phyloP scores from a whole-genome alignment of 768 basidiomycete genomes.

The Leccinum subtestaceum region DNA sequence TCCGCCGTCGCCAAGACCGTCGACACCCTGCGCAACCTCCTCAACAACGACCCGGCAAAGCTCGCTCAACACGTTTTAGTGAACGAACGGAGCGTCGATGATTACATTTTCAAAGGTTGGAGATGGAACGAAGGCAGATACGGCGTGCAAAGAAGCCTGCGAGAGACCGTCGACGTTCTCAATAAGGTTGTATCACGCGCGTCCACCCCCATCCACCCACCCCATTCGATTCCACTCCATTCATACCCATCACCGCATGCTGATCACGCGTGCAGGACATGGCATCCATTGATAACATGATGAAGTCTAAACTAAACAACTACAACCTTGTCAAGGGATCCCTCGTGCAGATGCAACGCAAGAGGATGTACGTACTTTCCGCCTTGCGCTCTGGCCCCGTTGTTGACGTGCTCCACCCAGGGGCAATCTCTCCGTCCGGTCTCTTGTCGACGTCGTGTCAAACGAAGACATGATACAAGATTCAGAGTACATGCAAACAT shows the following conservation, averaged over 20 bases:
- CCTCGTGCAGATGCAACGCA: constrained; percentile 87
- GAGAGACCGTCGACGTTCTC: constrained; percentile 82
- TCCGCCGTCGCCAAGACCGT: constrained; percentile 87
- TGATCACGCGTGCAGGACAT: constrained; percentile 61
- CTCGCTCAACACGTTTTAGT: constrained; percentile 74
- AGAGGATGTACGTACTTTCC: constrained; percentile 67
- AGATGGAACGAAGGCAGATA: constrained; percentile 94
- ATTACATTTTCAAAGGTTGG: constrained; percentile 80
- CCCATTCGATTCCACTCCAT: constrained; percentile 12
- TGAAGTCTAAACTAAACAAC: constrained; percentile 86
- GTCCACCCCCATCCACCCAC: constrained; percentile 7
- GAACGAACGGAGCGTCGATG: constrained; percentile 75
- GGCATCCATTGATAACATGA: constrained; percentile 88
- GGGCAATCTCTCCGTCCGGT: constrained; percentile 91
- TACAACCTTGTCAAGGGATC: constrained; percentile 96
- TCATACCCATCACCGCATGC: constrained; percentile 22
- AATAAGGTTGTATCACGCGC: constrained; percentile 59
- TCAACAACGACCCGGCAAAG: constrained; percentile 82
- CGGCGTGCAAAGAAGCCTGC: constrained; percentile 74
- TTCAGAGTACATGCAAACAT: constrained; percentile 91
- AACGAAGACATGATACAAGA: constrained; percentile 80
- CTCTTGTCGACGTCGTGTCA: constrained; percentile 80
- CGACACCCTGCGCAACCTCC: constrained; percentile 86
- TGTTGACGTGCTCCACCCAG: constrained; percentile 38
- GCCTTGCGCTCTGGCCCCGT: constrained; percentile 4